Evolutionary conservation across 345 rosid species (phyloP).

Genomic region (Mangifera indica): DNA sequence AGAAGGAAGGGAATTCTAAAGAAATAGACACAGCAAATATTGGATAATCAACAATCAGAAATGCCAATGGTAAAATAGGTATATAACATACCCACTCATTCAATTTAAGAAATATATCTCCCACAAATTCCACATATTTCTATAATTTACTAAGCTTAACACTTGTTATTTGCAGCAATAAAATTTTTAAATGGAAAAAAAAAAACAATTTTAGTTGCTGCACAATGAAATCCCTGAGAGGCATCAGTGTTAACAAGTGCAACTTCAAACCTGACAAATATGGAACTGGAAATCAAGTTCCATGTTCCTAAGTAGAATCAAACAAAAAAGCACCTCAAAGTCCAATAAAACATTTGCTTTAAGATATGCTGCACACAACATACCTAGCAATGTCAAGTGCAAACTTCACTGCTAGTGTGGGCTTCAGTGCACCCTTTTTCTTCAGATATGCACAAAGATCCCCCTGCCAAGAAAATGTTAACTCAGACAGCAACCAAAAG

Average conservation of each 20-base stretch:
- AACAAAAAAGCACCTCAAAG: not conserved
- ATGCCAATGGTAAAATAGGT: not conserved
- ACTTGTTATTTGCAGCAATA: not conserved
- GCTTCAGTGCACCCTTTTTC: constrained; percentile 56
- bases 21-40: too few relatives aligned
- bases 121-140: not conserved
- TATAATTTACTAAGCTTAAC: not conserved
- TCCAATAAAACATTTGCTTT: not conserved
- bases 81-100: not conserved
- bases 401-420: constrained; percentile 64
- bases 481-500: too few relatives aligned
- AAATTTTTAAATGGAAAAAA: too few relatives aligned
- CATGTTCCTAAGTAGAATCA: not conserved
- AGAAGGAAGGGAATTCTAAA: too few relatives aligned
- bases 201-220: not conserved
- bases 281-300: not conserved
- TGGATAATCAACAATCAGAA: too few relatives aligned
- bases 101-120: not conserved
- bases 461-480: constrained; percentile 39
- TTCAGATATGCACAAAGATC: constrained; percentile 73
- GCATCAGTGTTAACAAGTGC: not conserved
- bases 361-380: constrained; percentile 5
- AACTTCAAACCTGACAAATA: not conserved
- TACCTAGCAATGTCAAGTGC: constrained; percentile 87
- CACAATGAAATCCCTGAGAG: not conserved